phyloP scores from a whole-genome alignment of 768 basidiomycete species.

The Collybia sp. region DNA sequence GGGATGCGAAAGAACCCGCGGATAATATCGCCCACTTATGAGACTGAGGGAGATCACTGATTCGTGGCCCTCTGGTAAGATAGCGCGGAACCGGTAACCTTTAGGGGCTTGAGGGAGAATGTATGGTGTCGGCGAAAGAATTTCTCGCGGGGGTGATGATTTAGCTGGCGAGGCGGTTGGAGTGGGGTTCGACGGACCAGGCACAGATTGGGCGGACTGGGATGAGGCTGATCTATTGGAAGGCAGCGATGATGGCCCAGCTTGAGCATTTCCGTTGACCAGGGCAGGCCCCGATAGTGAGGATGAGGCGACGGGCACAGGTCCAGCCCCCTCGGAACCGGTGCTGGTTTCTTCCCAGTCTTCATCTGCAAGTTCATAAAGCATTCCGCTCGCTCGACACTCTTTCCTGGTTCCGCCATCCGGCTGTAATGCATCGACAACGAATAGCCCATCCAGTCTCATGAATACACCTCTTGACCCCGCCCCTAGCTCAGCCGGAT shows the following conservation, averaged over 20 bases:
- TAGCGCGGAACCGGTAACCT: constrained; percentile 67
- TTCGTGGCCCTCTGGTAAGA: constrained; percentile 59
- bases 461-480: constrained; percentile 66
- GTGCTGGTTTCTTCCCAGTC: constrained; percentile 53
- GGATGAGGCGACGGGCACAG: neutral
- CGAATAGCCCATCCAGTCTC: constrained; percentile 59
- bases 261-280: neutral
- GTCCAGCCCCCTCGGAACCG: neutral
- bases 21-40: constrained; percentile 80
- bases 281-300: neutral
- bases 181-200: constrained; percentile 13
- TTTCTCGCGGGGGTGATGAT: constrained; percentile 6
- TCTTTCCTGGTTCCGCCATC: constrained; percentile 47
- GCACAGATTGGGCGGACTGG: constrained; percentile 22
- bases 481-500: constrained; percentile 41
- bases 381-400: constrained; percentile 64
- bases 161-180: constrained; percentile 1
- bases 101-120: constrained; percentile 59
- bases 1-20: constrained; percentile 63
- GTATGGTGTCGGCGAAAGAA: constrained; percentile 17
- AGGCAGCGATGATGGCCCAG: neutral
- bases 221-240: constrained; percentile 19
- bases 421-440: constrained; percentile 46
- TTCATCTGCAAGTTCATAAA: constrained; percentile 75
- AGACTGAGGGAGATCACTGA: constrained; percentile 64